These are phyloP conservation scores for Eleusine coracana DNA, from an alignment of 176 grass and related monocot species.

Conservation along the genomic window DNA sequence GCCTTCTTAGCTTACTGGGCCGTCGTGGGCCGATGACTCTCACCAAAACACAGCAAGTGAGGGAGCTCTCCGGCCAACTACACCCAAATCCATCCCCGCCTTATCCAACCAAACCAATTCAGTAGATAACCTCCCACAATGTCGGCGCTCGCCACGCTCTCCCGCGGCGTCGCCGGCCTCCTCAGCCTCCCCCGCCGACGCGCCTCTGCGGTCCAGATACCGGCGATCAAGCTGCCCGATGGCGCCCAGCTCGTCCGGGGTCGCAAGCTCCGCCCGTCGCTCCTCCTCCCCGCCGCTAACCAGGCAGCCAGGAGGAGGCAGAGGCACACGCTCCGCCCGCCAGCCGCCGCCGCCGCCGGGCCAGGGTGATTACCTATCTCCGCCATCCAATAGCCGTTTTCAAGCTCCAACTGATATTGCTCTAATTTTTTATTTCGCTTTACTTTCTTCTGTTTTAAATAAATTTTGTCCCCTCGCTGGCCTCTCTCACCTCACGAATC, in stretches of 20 bases:
- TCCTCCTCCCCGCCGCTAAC: conserved; percentile 49
- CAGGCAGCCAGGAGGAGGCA: conserved; percentile 6
- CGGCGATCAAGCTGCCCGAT: conserved; percentile 39
- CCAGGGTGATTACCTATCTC: conserved; percentile 42
- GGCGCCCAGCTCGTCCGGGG: conserved; percentile 71
- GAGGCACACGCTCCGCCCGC: conserved; percentile 36
- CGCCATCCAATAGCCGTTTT: background rate
- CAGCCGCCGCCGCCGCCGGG: conserved; percentile 61
- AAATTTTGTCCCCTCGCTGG: too few species aligned
- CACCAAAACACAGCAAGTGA: too few species aligned
- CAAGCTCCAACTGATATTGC: background rate
- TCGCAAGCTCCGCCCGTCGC: conserved; percentile 70
- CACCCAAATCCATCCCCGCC: too few species aligned
- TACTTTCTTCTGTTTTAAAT: too few species aligned
- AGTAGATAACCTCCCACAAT: conserved; percentile 7
- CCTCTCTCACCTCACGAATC: too few species aligned
- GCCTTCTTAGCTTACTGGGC: too few species aligned
- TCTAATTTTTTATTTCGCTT: too few species aligned
- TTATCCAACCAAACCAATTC: too few species aligned
- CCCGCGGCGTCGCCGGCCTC: too few species aligned
- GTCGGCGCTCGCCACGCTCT: conserved; percentile 53
- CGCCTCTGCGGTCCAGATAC: background rate
- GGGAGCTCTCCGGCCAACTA: too few species aligned
- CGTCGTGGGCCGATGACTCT: too few species aligned
- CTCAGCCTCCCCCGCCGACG: too few species aligned